Evolutionary conservation across 352 stramenopile genomes (phyloP), one percentile per base, ranked within the genome.

Genomic region (Phytophthora cactorum): DNA sequence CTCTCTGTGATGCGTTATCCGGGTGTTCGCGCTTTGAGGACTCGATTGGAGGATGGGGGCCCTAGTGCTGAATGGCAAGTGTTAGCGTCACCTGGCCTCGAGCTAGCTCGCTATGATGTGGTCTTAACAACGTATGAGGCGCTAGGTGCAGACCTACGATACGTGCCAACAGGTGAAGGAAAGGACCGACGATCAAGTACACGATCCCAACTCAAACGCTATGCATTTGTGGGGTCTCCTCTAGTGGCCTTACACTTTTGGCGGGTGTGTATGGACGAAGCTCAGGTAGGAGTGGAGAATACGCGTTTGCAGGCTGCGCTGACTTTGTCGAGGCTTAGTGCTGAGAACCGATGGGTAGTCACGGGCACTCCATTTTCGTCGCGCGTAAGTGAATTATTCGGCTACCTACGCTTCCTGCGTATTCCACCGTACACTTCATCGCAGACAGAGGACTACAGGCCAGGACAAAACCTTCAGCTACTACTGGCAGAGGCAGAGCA

Each of bases 251-350:
- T 98, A 41, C 69, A 78, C 10, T 98, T 92, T 61, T 97, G 92
- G 89, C 82, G 95, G 12, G 77, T 98, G 11, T 97, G 82, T 52
- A 92, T 98, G 63, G 94, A 98, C 59, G 95, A 98, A 84, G 94
- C 94, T 2, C 95, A 98, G 72, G 75, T 96, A 11, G 81, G 83
- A 10, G 88, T 98, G 1, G 90, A 98, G 68, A 90, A 88, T 51
- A 78, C 75, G 1, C 75, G 79, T n/a, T 66, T 90, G 5, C 68
- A 88, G 53, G 86, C 90, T 7, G 92, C 94, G 15, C 63, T 92
- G 52, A 98, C 97, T 53, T 86, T 96, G 22, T 68, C 89, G 1
- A 78, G 87, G 41, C 66, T 98, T 3, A 66, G 72, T 2, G 75
- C 78, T 5, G 50, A 82, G 14, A 77, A 88, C 39, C 78, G 86